A percentile compares a stretch with the other conserved stretches of the same genome.
Evolutionary conservation across 352 stramenopile species (phyloP).

Genomic region (Chrysophaeum taylorii): DNA sequence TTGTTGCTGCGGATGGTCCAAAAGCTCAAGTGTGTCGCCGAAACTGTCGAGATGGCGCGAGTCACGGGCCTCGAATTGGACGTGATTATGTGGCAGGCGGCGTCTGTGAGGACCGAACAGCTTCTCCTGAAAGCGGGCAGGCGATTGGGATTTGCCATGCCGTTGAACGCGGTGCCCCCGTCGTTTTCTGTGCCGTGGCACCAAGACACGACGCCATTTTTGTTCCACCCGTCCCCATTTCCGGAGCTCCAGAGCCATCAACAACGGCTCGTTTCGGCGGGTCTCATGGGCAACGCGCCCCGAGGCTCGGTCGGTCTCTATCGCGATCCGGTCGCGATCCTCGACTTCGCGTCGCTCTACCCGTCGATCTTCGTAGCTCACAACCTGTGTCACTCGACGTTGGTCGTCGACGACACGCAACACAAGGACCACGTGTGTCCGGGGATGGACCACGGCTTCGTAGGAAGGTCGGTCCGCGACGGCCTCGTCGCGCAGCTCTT

Average conservation of each 20-base stretch:
- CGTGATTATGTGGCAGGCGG: not conserved
- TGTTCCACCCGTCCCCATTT: not conserved
- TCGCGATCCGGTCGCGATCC: conserved; percentile 88
- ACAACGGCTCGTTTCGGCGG: not conserved
- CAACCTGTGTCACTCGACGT: conserved; percentile 97
- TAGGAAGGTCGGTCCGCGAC: not conserved
- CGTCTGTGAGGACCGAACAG: not conserved
- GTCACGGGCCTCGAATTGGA: not conserved
- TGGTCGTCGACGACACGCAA: conserved; percentile 50
- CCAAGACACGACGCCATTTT: not conserved
- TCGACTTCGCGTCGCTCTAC: conserved; percentile 98
- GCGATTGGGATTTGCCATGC: not conserved
- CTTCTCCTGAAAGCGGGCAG: not conserved
- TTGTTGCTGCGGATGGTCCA: not conserved
- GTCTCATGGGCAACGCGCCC: not conserved
- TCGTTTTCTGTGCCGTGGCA: not conserved
- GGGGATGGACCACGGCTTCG: not conserved
- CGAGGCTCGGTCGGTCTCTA: conserved; percentile 72
- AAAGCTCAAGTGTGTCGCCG: not conserved
- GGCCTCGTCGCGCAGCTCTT: not conserved
- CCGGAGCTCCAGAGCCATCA: not conserved
- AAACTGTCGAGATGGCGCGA: not conserved
- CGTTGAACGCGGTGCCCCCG: not conserved
- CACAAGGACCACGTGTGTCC: not conserved
- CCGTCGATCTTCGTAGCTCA: conserved; percentile 98